phyloP scores from a whole-genome alignment of 179 eudicot species.

The Actinidia chinensis region DNA sequence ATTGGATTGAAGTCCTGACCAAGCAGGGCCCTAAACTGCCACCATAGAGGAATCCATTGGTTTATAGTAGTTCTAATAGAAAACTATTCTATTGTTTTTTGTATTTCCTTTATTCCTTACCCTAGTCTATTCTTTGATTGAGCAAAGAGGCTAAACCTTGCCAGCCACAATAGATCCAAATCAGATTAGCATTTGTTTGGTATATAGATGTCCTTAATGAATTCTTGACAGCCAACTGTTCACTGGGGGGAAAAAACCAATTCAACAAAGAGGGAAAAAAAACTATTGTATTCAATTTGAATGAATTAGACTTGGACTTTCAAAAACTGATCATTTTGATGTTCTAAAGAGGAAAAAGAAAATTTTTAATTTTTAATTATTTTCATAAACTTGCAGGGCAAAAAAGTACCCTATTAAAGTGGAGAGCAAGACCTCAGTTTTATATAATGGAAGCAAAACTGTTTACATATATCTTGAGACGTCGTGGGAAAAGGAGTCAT shows the following conservation, averaged over 20 bases:
- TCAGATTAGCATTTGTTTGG: background rate
- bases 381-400: conserved; percentile 56
- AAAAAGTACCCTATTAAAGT: conserved; percentile 84
- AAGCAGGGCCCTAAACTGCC: background rate
- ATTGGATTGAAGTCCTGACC: background rate
- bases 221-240: background rate
- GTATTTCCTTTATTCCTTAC: background rate
- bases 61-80: background rate
- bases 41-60: background rate
- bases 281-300: background rate
- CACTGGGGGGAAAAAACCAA: background rate
- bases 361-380: background rate
- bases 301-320: background rate
- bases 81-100: background rate
- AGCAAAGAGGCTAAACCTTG: background rate
- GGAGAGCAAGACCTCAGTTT: conserved; percentile 55
- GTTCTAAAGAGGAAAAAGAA: background rate
- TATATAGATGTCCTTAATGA: background rate
- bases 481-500: conserved; percentile 85
- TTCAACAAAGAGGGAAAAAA: background rate
- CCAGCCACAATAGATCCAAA: background rate
- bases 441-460: conserved; percentile 63
- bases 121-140: background rate
- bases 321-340: conserved; percentile 2
- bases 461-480: conserved; percentile 79